phyloP scores from a whole-genome alignment of 345 rosid species.

The Citrus inodora region DNA sequence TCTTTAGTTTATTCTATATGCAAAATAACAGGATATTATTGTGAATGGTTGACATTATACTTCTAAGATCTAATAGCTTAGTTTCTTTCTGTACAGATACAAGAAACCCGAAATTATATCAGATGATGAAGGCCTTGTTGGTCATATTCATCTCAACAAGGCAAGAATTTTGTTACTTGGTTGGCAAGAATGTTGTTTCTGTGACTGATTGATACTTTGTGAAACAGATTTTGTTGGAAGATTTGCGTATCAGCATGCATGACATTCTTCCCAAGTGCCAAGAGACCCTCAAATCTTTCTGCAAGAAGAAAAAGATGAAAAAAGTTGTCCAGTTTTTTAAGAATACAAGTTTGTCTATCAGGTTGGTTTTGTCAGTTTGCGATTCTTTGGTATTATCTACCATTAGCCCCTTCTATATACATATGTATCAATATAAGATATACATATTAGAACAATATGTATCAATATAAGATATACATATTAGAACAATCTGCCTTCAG shows the following conservation, averaged over 20 bases:
- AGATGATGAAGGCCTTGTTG: slow-evolving; percentile 63
- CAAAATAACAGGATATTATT: background rate
- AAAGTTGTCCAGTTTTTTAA: slow-evolving; percentile 44
- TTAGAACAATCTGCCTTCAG: background rate
- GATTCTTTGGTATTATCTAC: background rate
- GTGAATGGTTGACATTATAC: slow-evolving; percentile 2
- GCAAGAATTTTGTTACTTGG: slow-evolving; percentile 27
- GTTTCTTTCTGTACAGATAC: slow-evolving; percentile 43
- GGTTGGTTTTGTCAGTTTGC: slow-evolving; percentile 41
- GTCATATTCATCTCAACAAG: slow-evolving; percentile 78
- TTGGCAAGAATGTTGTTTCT: slow-evolving; percentile 14
- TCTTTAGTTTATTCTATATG: background rate
- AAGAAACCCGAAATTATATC: slow-evolving; percentile 36
- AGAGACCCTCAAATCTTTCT: slow-evolving; percentile 45
- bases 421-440: background rate
- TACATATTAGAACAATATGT: background rate
- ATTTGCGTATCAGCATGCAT: slow-evolving; percentile 49
- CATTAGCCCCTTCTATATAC: background rate
- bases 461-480: background rate
- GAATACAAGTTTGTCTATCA: slow-evolving; percentile 45
- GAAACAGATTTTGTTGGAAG: slow-evolving; percentile 49
- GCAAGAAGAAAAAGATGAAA: slow-evolving; percentile 77
- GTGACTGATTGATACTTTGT: slow-evolving; percentile 21
- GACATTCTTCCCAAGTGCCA: slow-evolving; percentile 65
- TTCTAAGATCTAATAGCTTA: slow-evolving; percentile 11